These are phyloP conservation scores for Arthrobotrys megalospora DNA, from an alignment of 2,329 filamentous ascomycete genomes.

Conservation along the genomic window DNA sequence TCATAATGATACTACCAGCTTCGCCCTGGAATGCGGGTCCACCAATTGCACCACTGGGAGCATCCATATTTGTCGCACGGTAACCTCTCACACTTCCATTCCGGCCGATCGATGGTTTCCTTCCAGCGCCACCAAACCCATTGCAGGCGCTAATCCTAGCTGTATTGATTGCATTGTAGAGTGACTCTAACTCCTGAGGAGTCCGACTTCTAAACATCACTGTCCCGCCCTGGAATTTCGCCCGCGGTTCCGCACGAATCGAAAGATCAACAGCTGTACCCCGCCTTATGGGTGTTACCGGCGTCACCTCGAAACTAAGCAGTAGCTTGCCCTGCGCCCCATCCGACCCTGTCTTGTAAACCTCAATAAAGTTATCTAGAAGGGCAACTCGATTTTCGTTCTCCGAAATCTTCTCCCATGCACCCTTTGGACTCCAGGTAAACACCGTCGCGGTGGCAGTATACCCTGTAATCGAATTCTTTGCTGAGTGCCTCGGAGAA, in stretches of 20 bases:
- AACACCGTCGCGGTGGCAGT: slow-evolving; percentile 49
- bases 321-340: slow-evolving; percentile 69
- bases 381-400: slow-evolving; percentile 42
- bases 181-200: slow-evolving; percentile 81
- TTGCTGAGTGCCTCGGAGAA: slow-evolving; percentile 60
- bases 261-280: slow-evolving; percentile 95
- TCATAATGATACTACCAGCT: slow-evolving; percentile 68
- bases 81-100: slow-evolving; percentile 64
- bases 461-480: slow-evolving; percentile 49
- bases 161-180: slow-evolving; percentile 90
- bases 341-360: slow-evolving; percentile 43
- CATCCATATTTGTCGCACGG: slow-evolving; percentile 51
- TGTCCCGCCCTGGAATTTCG: slow-evolving; percentile 75
- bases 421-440: slow-evolving; percentile 56
- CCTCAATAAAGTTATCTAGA: slow-evolving; percentile 55
- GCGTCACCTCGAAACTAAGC: slow-evolving; percentile 86
- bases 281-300: slow-evolving; percentile 88
- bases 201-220: slow-evolving; percentile 88
- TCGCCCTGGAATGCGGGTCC: slow-evolving; percentile 54
- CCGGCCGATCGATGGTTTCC: slow-evolving; percentile 71
- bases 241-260: slow-evolving; percentile 86
- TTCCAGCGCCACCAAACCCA: slow-evolving; percentile 65
- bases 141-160: slow-evolving; percentile 87
- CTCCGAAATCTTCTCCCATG: slow-evolving; percentile 59
- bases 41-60: slow-evolving; percentile 1